A percentile compares a stretch with the other conserved stretches of the same genome.
Conservation (phyloP, 192 early-diverging fungal species). For the Chytriomyces sp. region DNA sequence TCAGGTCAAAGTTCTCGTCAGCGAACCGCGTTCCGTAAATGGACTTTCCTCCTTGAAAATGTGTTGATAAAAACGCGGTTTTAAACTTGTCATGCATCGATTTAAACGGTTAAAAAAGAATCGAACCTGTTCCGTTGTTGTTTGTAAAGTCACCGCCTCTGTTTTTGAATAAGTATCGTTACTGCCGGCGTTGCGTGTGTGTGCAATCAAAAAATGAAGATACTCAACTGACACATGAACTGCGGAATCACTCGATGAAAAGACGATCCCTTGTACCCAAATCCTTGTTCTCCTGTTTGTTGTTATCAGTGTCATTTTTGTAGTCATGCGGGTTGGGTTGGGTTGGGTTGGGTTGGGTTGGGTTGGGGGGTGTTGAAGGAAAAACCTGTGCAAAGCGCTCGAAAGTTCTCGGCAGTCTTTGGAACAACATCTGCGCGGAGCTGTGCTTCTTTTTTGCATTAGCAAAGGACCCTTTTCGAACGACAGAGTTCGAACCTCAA, state of each 20-base stretch:
- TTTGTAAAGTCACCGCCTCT: constrained; percentile 76
- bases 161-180: constrained; percentile 19
- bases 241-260: constrained; percentile 90
- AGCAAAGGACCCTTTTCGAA: too few species aligned
- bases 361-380: too few species aligned
- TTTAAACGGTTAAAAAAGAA: not conserved
- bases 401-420: constrained; percentile 89
- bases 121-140: constrained; percentile 75
- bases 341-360: too few species aligned
- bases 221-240: constrained; percentile 60
- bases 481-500: not conserved
- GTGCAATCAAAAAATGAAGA: not conserved
- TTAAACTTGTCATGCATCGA: too few species aligned
- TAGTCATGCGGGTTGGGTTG: too few species aligned
- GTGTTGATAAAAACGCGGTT: not conserved
- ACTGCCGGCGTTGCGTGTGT: constrained; percentile 29
- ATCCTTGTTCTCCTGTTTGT: constrained; percentile 70
- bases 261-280: constrained; percentile 70
- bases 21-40: constrained; percentile 81
- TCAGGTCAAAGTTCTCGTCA: constrained; percentile 86
- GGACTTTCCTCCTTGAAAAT: constrained; percentile 64
- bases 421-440: constrained; percentile 54
- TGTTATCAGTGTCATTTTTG: too few species aligned
- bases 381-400: constrained; percentile 60
- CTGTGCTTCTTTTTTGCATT: constrained; percentile 5